phyloP scores from a whole-genome alignment of 441 rosid species.

The Croton setiger region DNA sequence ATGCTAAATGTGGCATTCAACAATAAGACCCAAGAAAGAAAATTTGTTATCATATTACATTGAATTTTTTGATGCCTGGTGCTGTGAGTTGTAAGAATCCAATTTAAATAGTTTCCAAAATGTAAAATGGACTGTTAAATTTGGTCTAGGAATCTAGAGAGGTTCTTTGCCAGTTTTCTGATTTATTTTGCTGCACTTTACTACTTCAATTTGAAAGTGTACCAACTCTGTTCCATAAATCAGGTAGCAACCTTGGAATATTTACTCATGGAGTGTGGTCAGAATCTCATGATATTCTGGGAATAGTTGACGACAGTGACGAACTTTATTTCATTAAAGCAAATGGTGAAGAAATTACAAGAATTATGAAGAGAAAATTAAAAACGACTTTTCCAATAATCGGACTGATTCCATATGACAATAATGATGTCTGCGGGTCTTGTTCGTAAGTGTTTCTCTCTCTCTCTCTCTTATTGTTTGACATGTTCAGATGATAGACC shows the following conservation, averaged over 20 bases:
- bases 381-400: constrained; percentile 61
- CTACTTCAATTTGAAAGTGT: constrained; percentile 16
- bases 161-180: not conserved
- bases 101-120: not conserved
- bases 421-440: constrained; percentile 41
- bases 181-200: not conserved
- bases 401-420: constrained; percentile 59
- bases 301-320: constrained; percentile 63
- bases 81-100: not conserved
- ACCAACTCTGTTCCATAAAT: constrained; percentile 31
- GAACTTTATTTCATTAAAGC: constrained; percentile 73
- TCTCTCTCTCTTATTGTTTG: not conserved
- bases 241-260: constrained; percentile 52
- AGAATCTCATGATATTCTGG: constrained; percentile 79
- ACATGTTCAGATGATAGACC: too few species aligned
- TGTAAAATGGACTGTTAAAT: not conserved
- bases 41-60: too few species aligned
- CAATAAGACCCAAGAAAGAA: too few species aligned
- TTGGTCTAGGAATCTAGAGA: not conserved
- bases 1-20: not conserved
- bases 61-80: too few species aligned
- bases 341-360: constrained; percentile 80
- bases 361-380: constrained; percentile 53
- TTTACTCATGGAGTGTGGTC: constrained; percentile 86
- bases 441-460: constrained; percentile 53